Percentiles rank a stretch among this genome's conserved stretches.
Conservation (phyloP, 306 rosid species). For the Quercus engelmannii region DNA sequence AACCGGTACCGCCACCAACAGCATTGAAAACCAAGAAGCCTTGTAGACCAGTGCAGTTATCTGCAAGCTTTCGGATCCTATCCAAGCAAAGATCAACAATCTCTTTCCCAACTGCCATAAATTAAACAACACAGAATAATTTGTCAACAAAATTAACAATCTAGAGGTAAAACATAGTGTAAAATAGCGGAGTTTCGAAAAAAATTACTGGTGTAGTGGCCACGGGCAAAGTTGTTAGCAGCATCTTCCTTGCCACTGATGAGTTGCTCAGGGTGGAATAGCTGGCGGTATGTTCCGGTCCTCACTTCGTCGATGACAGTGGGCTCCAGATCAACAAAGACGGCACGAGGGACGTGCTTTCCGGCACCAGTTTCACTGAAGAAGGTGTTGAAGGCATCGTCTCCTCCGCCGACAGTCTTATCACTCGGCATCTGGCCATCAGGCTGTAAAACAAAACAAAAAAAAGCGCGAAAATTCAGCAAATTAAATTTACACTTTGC, state of each 20-base stretch:
- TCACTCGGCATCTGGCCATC: conserved; percentile 89
- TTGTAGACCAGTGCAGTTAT: conserved; percentile 85
- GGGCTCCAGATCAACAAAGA: conserved; percentile 90
- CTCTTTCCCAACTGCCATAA: conserved; percentile 65
- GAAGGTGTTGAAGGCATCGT: conserved; percentile 89
- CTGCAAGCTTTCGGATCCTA: conserved; percentile 75
- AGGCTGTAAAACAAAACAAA: conserved; percentile 34
- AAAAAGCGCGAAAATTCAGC: not conserved
- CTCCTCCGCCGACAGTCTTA: conserved; percentile 79
- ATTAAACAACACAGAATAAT: not conserved
- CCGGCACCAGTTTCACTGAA: conserved; percentile 92
- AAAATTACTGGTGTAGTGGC: conserved; percentile 64
- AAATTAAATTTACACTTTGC: not conserved
- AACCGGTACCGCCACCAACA: conserved; percentile 87
- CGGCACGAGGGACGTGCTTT: conserved; percentile 84
- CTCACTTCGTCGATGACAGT: conserved; percentile 89
- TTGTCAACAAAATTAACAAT: not conserved
- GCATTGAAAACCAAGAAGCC: conserved; percentile 91
- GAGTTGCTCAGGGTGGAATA: conserved; percentile 91
- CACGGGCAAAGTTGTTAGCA: conserved; percentile 89
- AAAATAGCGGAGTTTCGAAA: not conserved
- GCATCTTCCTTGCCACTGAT: conserved; percentile 93
- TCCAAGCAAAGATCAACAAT: conserved; percentile 92
- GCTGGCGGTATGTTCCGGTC: conserved; percentile 85
- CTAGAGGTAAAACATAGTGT: not conserved